phyloP scores from a whole-genome alignment of 1,284 basidiomycete species.

The Irpex rosettiformis region DNA sequence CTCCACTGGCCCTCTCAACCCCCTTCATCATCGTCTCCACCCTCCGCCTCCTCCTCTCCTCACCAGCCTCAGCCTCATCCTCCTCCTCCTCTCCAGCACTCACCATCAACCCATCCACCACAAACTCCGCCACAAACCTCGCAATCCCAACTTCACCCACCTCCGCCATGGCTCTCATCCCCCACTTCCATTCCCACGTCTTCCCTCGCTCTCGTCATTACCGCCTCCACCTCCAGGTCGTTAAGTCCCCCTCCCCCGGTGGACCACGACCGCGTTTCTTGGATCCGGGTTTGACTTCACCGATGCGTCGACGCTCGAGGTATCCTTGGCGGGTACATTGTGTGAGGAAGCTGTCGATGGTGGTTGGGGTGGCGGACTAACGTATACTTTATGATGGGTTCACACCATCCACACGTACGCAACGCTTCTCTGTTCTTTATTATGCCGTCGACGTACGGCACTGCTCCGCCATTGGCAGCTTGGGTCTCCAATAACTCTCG shows the following conservation, averaged over 20 bases:
- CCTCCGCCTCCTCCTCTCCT: slow-evolving; percentile 30
- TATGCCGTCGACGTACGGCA: no score
- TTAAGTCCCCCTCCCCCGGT: slow-evolving; percentile 29
- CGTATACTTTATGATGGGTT: no score
- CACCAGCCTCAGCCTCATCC: slow-evolving; percentile 20
- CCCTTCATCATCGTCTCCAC: slow-evolving; percentile 48
- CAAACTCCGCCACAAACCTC: slow-evolving; percentile 69
- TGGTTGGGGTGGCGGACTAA: no score
- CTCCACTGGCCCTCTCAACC: slow-evolving; percentile 60
- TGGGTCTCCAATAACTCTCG: no score
- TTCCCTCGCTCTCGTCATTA: no score
- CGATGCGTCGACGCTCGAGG: slow-evolving; percentile 49
- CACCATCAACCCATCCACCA: slow-evolving; percentile 48
- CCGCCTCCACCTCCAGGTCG: slow-evolving; percentile 50
- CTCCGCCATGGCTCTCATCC: slow-evolving; percentile 64
- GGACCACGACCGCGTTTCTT: slow-evolving; percentile 48
- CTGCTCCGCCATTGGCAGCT: no score
- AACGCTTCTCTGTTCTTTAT: no score
- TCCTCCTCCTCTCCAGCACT: slow-evolving; percentile 42
- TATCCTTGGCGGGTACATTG: slow-evolving; percentile 62
- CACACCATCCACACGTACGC: no score
- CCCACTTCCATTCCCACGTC: slow-evolving; percentile 77
- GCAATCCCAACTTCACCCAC: slow-evolving; percentile 67
- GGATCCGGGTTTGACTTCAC: slow-evolving; percentile 20
- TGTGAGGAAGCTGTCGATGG: slow-evolving; percentile 56